Percentiles rank a stretch among this genome's conserved stretches.
Evolutionary conservation across 139 green algal genomes (phyloP).

Genomic region (Tetraselmis striata): DNA sequence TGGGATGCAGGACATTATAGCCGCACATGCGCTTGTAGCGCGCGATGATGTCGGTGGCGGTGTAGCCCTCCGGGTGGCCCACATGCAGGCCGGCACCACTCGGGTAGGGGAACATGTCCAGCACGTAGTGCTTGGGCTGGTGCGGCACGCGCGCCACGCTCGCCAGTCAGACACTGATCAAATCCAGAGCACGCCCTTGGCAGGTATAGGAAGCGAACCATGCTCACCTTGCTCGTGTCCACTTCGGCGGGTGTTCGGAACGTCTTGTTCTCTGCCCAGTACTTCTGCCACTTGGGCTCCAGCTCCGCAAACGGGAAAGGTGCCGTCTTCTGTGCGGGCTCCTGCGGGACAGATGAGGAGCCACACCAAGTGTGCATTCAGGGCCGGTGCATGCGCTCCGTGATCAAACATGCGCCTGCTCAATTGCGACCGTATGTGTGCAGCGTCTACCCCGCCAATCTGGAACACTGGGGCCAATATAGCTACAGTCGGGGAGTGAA

Average conservation of each 20-base stretch:
- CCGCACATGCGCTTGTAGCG: conserved; percentile 94
- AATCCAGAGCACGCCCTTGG: not conserved
- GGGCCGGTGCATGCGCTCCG: no score
- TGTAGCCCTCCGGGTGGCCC: conserved; percentile 87
- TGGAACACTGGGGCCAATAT: no score
- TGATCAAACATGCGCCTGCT: no score
- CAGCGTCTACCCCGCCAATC: no score
- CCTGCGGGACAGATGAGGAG: not conserved
- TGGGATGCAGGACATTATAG: conserved; percentile 97
- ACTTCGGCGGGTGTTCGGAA: conserved; percentile 87
- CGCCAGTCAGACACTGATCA: not conserved
- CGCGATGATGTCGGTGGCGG: conserved; percentile 92
- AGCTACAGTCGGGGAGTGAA: no score
- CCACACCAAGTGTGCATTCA: no score
- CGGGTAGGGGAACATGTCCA: conserved; percentile 99
- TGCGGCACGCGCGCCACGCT: not conserved
- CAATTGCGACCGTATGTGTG: no score
- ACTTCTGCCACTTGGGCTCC: conserved; percentile 87
- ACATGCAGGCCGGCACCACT: conserved; percentile 81
- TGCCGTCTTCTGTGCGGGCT: not conserved
- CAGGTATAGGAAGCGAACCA: not conserved
- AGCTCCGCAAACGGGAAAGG: conserved; percentile 85
- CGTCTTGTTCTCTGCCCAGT: conserved; percentile 85
- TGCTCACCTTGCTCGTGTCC: conserved; percentile 70
- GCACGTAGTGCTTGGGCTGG: conserved; percentile 91